Evolutionary conservation across 805 yeast genomes (phyloP), one percentile per base, ranked within the genome.

Genomic region (Myxozyma geophila): DNA sequence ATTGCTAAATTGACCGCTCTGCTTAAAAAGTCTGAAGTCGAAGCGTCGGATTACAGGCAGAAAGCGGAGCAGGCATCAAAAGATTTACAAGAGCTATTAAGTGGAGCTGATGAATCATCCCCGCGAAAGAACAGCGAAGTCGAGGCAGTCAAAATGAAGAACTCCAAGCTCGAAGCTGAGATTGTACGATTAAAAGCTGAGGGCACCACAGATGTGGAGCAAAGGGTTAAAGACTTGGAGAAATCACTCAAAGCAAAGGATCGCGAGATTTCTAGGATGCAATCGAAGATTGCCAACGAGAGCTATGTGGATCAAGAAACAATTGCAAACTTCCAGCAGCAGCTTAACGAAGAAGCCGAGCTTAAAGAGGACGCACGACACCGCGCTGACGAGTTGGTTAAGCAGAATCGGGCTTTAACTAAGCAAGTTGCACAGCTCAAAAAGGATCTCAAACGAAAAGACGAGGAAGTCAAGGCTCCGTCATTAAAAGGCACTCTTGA

Each of bases 321-420:
- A 7, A 23, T 49, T 49, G 55, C 40, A 8, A 17, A 37, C 23
- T 48, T 40, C 36, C 60, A 57, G 44, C 51, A 48, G 47, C 64
- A 40, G 9, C 17, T 62, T 2, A 54, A 59, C 15, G 60, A 55
- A 17, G 68, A 66, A 49, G 62, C 64, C 12, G 60, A 56, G 35
- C 40, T 61, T 17, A 61, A 62, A n/a, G 59, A 54, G 28, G 44
- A 28, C 8, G 66, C 68, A 6, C 51, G 63, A 46, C 50, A 48
- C 37, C n/a, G 47, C 17, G 64, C 67, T 7, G 68, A 63, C n/a
- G 49, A 19, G 19, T 40, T 64, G 9, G n/a, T 59, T 5, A 63
- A 51, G 43, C 48, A 55, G 55, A 63, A 62, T 44, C 28, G 46
- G 2, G 36, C 23, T n/a, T 56, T 62, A 17, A 48, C 44, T 17